Conservation (phyloP, 2,329 filamentous ascomycete species). For the Fragosphaeria purpurea region DNA sequence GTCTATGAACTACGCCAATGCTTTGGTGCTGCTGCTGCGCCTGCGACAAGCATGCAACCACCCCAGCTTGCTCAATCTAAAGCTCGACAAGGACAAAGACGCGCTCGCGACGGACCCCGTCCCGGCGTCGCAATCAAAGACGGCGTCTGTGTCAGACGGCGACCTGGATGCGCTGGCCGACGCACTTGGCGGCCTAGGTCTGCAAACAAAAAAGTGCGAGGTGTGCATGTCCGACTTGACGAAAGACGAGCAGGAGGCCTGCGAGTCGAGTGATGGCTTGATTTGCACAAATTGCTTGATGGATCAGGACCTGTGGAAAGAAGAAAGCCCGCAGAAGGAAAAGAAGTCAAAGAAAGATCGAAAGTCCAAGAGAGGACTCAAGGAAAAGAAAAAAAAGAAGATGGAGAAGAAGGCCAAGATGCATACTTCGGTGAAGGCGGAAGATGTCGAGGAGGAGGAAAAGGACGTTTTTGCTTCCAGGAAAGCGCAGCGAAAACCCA, state of each 20-base stretch:
- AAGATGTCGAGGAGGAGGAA: conserved; percentile 23
- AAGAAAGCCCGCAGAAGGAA: conserved; percentile 26
- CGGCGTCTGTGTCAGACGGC: conserved; percentile 41
- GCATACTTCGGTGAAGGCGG: conserved; percentile 20
- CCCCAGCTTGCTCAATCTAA: conserved; percentile 74
- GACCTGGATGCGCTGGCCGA: conserved; percentile 79
- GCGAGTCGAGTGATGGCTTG: conserved; percentile 28
- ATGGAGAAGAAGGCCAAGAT: conserved; percentile 22
- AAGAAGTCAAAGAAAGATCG: conserved; percentile 30
- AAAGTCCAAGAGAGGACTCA: conserved; percentile 19
- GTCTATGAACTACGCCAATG: conserved; percentile 76
- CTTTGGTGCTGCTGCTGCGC: conserved; percentile 81
- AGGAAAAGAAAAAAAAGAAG: conserved; percentile 24
- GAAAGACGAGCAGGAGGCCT: conserved; percentile 35
- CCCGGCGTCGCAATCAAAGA: conserved; percentile 27
- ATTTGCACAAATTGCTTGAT: conserved; percentile 64
- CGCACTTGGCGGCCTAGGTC: conserved; percentile 74
- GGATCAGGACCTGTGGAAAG: conserved; percentile 58
- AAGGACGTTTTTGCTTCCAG: conserved; percentile 20
- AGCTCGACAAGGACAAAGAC: conserved; percentile 80
- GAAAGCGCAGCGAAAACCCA: conserved; percentile 23
- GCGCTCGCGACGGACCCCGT: conserved; percentile 57
- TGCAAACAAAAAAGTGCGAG: conserved; percentile 69
- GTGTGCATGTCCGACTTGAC: conserved; percentile 66
- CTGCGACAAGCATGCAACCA: conserved; percentile 93